Base-by-base conservation (phyloP, 306 rosid species). In the Cicer arietinum region DNA sequence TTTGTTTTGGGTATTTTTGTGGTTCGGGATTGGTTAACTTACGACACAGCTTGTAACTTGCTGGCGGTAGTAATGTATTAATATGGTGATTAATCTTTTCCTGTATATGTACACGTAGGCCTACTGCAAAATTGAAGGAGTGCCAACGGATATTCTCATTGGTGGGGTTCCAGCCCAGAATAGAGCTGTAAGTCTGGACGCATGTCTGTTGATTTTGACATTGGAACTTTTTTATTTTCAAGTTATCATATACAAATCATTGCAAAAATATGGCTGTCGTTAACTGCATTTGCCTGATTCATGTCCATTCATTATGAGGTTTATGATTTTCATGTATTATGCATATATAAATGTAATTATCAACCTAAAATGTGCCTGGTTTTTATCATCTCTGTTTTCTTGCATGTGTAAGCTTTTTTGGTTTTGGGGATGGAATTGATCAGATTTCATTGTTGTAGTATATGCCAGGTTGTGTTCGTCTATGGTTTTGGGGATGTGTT, bases 131-230 rank as follows among this genome's bases (percentile, higher is more conserved):
- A 84, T 94, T 80, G 97, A 94, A 57, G 97, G 96, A 64, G 73
- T 94, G 60, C 87, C 94, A 7, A 85, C 83, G 2, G 96, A 94
- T 85, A 42, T 92, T 64, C 88, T 94, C 54, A 75, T 94, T 41
- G 66, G 74, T 74, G 97, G 97, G 79, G 75, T 80, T 78, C 76
- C 84, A 6, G 79, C 89, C 81, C 98, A 94, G 85, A 94, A 91
- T 79, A 91, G 97, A 91, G 98, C 98, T 75, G 98, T 94, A 82
- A 90, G 97, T 86, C 6, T 69, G 73, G 51, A 72, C n/a, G 35
- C 35, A 10, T 53, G 37, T 44, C 18, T 64, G 17, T 17, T 63
- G 6, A 17, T 72, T 53, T 45, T 30, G 25, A 59, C 25, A 16
- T 63, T 39, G 48, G 39, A 65, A 9, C 39, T 42, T 71, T 54